Percentiles rank a stretch among this genome's conserved stretches.
phyloP scores from a whole-genome alignment of 441 rosid genomes.

The Flueggea neowawraea region DNA sequence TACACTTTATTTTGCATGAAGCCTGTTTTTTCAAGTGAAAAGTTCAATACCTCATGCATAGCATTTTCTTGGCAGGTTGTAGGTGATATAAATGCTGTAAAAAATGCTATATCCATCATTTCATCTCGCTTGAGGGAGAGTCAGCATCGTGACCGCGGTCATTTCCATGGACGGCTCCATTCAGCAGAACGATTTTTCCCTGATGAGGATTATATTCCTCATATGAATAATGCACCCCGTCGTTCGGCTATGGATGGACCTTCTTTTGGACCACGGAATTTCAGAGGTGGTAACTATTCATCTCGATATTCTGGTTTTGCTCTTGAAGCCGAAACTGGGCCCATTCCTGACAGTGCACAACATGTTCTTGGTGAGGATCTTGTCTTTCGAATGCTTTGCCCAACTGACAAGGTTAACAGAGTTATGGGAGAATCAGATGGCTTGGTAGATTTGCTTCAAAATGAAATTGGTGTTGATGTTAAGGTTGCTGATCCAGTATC shows the following conservation, averaged over 20 bases:
- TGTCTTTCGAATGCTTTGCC: slow-evolving; percentile 91
- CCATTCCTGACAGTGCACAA: slow-evolving; percentile 49
- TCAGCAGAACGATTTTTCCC: slow-evolving; percentile 69
- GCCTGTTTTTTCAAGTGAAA: not conserved
- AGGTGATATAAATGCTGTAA: slow-evolving; percentile 75
- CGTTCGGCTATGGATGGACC: slow-evolving; percentile 52
- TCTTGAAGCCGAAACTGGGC: slow-evolving; percentile 37
- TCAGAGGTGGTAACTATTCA: slow-evolving; percentile 46
- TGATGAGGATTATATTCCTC: slow-evolving; percentile 80
- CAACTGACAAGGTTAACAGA: slow-evolving; percentile 62
- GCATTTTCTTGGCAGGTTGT: slow-evolving; percentile 53
- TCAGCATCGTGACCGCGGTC: slow-evolving; percentile 89
- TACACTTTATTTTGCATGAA: too few species aligned
- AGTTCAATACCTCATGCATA: slow-evolving; percentile 4
- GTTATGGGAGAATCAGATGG: slow-evolving; percentile 80
- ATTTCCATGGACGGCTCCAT: slow-evolving; percentile 68
- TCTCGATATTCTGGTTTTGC: slow-evolving; percentile 52
- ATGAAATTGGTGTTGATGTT: slow-evolving; percentile 90
- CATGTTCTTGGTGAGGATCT: slow-evolving; percentile 67
- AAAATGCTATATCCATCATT: slow-evolving; percentile 70
- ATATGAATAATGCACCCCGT: slow-evolving; percentile 40
- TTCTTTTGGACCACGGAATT: slow-evolving; percentile 48
- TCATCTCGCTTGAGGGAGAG: slow-evolving; percentile 93
- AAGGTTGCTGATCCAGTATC: slow-evolving; percentile 68
- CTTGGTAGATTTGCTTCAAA: slow-evolving; percentile 72